Evolutionary conservation across 2,329 filamentous ascomycete genomes (phyloP).

Genomic region (Zymoseptoria tritici): DNA sequence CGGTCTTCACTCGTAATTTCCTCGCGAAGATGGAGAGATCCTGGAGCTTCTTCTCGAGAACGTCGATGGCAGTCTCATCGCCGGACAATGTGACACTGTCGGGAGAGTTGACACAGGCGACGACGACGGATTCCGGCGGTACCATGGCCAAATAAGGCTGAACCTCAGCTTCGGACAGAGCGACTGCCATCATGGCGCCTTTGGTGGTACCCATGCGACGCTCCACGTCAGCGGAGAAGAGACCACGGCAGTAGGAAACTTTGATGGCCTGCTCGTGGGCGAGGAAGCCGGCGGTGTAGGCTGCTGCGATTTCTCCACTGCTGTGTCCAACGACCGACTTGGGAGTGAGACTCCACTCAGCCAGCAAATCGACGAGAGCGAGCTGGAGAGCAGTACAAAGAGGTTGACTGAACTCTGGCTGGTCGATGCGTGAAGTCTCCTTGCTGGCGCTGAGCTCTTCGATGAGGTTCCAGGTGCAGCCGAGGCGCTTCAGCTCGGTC

Average conservation of each 20-base stretch:
- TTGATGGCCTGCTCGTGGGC: constrained; percentile 11
- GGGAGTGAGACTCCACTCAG: constrained; percentile 14
- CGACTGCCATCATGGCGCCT: constrained; percentile 30
- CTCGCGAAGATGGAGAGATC: constrained; percentile 34
- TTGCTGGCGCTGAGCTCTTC: constrained; percentile 39
- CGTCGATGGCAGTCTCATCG: constrained; percentile 31
- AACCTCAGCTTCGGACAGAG: constrained; percentile 20
- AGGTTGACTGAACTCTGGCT: constrained; percentile 41
- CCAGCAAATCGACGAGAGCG: constrained; percentile 38
- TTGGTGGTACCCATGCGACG: constrained; percentile 1
- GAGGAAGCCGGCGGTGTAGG: constrained; percentile 23
- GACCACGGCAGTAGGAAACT: constrained; percentile 13
- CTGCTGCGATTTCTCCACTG: constrained; percentile 28
- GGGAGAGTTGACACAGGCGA: constrained; percentile 37
- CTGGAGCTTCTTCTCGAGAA: constrained; percentile 27
- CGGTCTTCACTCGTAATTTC: constrained; percentile 35
- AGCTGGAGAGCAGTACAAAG: constrained; percentile 50
- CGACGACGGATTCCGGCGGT: constrained; percentile 15
- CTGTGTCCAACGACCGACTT: constrained; percentile 25
- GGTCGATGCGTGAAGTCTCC: constrained; percentile 20
- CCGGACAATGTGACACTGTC: constrained; percentile 41
- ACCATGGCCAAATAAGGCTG: constrained; percentile 8
- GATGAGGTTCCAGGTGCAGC: constrained; percentile 12
- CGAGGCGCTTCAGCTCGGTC: constrained; percentile 2
- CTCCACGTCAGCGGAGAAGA: background rate